phyloP scores from a whole-genome alignment of 352 stramenopile species.

The Phytophthora colocasiae region DNA sequence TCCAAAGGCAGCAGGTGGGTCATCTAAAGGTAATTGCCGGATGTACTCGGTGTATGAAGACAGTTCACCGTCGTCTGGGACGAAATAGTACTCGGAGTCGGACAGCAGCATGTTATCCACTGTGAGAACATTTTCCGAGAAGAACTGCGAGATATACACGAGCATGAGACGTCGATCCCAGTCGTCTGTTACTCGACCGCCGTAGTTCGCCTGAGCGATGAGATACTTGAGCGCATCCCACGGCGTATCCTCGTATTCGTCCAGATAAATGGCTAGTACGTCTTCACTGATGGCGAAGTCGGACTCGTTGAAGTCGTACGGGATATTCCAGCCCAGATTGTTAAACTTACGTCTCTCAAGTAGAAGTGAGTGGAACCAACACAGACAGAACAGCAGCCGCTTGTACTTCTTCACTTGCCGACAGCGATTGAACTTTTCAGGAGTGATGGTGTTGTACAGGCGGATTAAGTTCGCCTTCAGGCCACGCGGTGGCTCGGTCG shows the following conservation, averaged over 20 bases:
- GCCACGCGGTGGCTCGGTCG: constrained; percentile 94
- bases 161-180: constrained; percentile 96
- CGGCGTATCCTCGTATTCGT: constrained; percentile 92
- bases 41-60: constrained; percentile 92
- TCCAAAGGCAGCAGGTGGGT: constrained; percentile 93
- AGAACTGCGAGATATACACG: constrained; percentile 97
- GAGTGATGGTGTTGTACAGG: constrained; percentile 94
- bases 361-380: constrained; percentile 96
- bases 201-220: constrained; percentile 97
- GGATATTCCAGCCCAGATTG: constrained; percentile 97
- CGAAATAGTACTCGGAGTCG: constrained; percentile 93
- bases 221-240: constrained; percentile 96
- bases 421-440: constrained; percentile 89
- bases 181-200: constrained; percentile 96
- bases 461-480: constrained; percentile 94
- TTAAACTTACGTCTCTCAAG: constrained; percentile 97
- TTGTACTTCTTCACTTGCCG: constrained; percentile 91
- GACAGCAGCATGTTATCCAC: constrained; percentile 89
- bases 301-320: constrained; percentile 98
- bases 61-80: constrained; percentile 93
- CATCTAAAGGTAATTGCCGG: constrained; percentile 87
- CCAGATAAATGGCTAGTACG: constrained; percentile 95
- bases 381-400: constrained; percentile 94
- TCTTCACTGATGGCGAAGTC: constrained; percentile 98
- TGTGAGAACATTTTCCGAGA: constrained; percentile 89